phyloP scores from a whole-genome alignment of 495 filamentous ascomycete species.

The Xylaria intraflava region DNA sequence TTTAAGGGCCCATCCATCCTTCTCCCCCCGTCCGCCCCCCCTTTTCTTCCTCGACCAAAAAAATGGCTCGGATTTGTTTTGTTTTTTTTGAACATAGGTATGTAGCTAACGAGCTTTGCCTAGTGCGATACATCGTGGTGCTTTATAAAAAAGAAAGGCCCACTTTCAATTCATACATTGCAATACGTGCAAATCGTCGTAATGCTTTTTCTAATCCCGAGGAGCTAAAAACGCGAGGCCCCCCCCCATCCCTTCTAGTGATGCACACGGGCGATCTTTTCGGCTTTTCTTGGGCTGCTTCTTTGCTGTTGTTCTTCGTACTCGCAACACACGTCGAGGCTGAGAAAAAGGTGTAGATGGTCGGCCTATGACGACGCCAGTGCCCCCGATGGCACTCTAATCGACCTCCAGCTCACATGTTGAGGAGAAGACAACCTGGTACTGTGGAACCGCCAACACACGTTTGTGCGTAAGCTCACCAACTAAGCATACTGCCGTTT shows the following conservation, averaged over 20 bases:
- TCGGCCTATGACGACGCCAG: background rate
- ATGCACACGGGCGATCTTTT: constrained; percentile 1
- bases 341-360: background rate
- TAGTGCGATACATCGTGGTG: background rate
- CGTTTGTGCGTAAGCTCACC: background rate
- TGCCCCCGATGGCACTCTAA: background rate
- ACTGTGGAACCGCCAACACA: background rate
- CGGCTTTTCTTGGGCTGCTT: background rate
- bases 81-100: too few species aligned
- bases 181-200: constrained; percentile 7
- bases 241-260: constrained; percentile 6
- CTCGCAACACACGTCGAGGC: background rate
- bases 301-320: background rate
- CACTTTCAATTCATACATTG: constrained; percentile 2
- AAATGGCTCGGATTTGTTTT: background rate
- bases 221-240: too few species aligned
- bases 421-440: background rate
- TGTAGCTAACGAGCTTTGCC: background rate
- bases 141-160: background rate
- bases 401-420: background rate
- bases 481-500: background rate
- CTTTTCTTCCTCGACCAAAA: background rate
- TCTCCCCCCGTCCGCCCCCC: background rate
- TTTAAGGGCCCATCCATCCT: too few species aligned
- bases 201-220: background rate